phyloP scores from a whole-genome alignment of 2,329 filamentous ascomycete genomes.

The Talaromyces sp. region DNA sequence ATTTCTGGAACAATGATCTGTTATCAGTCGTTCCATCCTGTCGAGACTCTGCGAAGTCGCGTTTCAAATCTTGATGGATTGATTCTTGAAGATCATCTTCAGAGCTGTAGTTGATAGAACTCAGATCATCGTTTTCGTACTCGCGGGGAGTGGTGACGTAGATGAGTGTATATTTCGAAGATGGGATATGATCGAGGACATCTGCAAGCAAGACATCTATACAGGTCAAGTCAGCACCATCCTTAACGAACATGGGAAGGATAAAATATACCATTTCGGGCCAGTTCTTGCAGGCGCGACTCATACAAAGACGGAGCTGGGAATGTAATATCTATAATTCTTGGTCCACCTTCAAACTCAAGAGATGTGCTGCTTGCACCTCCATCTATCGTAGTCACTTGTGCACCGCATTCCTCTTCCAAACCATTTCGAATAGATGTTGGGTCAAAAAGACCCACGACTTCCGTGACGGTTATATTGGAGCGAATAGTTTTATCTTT shows the following conservation, averaged over 20 bases:
- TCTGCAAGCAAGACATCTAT: slow-evolving; percentile 49
- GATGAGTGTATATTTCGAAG: slow-evolving; percentile 66
- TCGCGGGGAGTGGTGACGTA: slow-evolving; percentile 64
- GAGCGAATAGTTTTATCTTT: slow-evolving; percentile 53
- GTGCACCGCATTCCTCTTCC: slow-evolving; percentile 47
- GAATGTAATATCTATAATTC: slow-evolving; percentile 47
- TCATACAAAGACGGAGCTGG: slow-evolving; percentile 37
- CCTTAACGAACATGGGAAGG: background rate
- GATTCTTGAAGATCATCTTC: slow-evolving; percentile 57
- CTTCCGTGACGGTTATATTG: slow-evolving; percentile 52
- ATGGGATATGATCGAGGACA: slow-evolving; percentile 47
- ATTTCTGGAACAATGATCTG: slow-evolving; percentile 70
- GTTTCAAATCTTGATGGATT: slow-evolving; percentile 71
- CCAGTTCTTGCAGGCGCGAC: slow-evolving; percentile 40
- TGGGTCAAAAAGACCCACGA: slow-evolving; percentile 49
- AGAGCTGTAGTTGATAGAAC: slow-evolving; percentile 57
- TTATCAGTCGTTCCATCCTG: slow-evolving; percentile 40
- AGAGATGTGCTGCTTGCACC: slow-evolving; percentile 43
- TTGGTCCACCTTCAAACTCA: slow-evolving; percentile 36
- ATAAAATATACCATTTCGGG: slow-evolving; percentile 35
- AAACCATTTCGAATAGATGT: slow-evolving; percentile 43
- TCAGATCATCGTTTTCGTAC: slow-evolving; percentile 26
- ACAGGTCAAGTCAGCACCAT: slow-evolving; percentile 17
- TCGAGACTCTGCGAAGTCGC: slow-evolving; percentile 47
- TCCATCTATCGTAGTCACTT: slow-evolving; percentile 43